Conservation (phyloP, 768 basidiomycete species). For the Tulasnella sp. region DNA sequence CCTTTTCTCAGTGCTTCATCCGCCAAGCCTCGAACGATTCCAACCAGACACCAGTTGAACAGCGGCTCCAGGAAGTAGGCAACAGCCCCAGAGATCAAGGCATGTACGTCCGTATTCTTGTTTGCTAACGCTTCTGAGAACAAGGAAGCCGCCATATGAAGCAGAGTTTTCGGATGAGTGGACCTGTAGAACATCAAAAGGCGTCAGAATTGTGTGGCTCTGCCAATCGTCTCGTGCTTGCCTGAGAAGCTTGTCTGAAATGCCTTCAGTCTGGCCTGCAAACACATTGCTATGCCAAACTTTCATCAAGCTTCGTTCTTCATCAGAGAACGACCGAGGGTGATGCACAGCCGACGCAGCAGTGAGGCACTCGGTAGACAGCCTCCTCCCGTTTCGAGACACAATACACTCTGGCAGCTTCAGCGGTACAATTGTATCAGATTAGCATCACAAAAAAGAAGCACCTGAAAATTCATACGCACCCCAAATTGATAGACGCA, state of each 20-base stretch:
- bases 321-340: neutral
- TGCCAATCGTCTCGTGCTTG: neutral
- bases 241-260: constrained; percentile 34
- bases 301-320: constrained; percentile 24
- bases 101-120: constrained; percentile 21
- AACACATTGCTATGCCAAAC: constrained; percentile 34
- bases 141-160: constrained; percentile 30
- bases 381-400: constrained; percentile 4
- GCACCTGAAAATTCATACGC: neutral
- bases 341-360: neutral
- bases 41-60: constrained; percentile 36
- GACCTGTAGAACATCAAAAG: constrained; percentile 23
- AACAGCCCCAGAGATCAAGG: constrained; percentile 27
- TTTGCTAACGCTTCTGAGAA: constrained; percentile 28
- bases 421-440: neutral
- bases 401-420: constrained; percentile 23
- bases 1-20: constrained; percentile 31
- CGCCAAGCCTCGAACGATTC: constrained; percentile 31
- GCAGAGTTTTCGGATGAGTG: constrained; percentile 33
- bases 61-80: constrained; percentile 32
- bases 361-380: constrained; percentile 21
- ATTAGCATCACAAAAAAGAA: neutral
- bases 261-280: constrained; percentile 35
- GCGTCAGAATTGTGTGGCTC: neutral
- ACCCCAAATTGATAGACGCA: constrained; percentile 32